phyloP scores from a whole-genome alignment of 768 basidiomycete species.

The Trametes gibbosa region DNA sequence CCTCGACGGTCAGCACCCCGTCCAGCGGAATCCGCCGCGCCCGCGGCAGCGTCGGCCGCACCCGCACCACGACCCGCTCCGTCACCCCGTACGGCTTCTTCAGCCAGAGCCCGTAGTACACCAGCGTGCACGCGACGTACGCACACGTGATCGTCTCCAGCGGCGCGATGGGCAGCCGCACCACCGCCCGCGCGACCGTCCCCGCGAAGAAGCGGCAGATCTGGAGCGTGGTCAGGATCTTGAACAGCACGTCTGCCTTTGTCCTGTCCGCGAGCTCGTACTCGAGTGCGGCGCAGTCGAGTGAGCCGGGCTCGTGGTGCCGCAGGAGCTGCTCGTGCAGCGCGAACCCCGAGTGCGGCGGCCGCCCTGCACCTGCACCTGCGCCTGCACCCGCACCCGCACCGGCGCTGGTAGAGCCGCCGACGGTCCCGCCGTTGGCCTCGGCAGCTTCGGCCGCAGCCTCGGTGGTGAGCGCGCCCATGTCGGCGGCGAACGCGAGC shows the following conservation, averaged over 20 bases:
- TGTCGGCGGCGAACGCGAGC: slow-evolving; percentile 17
- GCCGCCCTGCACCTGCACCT: not conserved
- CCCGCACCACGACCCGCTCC: slow-evolving; percentile 12
- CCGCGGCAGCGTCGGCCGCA: slow-evolving; percentile 1
- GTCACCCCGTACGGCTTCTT: slow-evolving; percentile 18
- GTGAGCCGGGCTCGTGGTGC: not conserved
- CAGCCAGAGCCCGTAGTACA: slow-evolving; percentile 17
- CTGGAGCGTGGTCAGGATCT: slow-evolving; percentile 15
- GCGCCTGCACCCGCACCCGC: too few relatives aligned
- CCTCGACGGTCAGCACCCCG: not conserved
- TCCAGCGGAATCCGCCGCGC: not conserved
- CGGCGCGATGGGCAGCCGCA: slow-evolving; percentile 11
- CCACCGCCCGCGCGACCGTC: not conserved
- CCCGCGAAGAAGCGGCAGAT: slow-evolving; percentile 14
- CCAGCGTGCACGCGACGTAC: slow-evolving; percentile 18
- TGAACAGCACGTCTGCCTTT: slow-evolving; percentile 19
- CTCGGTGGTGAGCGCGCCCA: slow-evolving; percentile 10
- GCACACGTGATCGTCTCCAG: slow-evolving; percentile 18
- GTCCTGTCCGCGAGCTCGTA: slow-evolving; percentile 15
- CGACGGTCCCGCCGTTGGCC: too few relatives aligned
- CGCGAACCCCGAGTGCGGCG: slow-evolving; percentile 12
- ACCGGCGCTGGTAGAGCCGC: too few relatives aligned
- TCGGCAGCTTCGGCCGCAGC: not conserved
- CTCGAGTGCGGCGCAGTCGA: slow-evolving; percentile 16
- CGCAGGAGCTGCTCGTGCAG: slow-evolving; percentile 14